Percentiles rank a stretch among this genome's conserved stretches.
Conservation (phyloP, 768 basidiomycete species). For the Serendipita sp. region DNA sequence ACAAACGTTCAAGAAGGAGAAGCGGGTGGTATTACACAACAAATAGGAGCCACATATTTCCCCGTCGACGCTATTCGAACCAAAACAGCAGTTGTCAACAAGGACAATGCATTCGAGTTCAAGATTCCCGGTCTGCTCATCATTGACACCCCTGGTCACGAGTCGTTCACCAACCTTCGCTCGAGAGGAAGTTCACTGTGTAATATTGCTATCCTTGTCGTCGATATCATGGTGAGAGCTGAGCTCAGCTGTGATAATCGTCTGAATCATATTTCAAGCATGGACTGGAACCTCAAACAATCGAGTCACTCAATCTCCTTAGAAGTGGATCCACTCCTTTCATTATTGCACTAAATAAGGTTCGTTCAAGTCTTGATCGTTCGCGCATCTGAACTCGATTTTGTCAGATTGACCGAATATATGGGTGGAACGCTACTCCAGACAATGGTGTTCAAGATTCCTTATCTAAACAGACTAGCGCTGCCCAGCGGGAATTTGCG, state of each 20-base stretch:
- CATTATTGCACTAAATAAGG: slow-evolving; percentile 97
- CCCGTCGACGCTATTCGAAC: slow-evolving; percentile 85
- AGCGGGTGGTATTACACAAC: slow-evolving; percentile 98
- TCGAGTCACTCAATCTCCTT: slow-evolving; percentile 86
- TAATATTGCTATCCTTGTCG: slow-evolving; percentile 97
- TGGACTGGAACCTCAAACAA: slow-evolving; percentile 93
- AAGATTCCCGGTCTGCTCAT: slow-evolving; percentile 92
- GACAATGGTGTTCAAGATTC: slow-evolving; percentile 89
- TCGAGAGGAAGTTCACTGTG: slow-evolving; percentile 91
- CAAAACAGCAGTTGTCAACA: slow-evolving; percentile 90
- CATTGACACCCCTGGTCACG: slow-evolving; percentile 98
- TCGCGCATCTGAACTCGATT: background rate
- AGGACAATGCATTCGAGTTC: slow-evolving; percentile 78
- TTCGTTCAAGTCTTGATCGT: slow-evolving; percentile 16
- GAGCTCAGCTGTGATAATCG: slow-evolving; percentile 6
- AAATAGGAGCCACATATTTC: slow-evolving; percentile 99
- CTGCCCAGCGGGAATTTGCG: slow-evolving; percentile 84
- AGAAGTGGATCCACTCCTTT: slow-evolving; percentile 93
- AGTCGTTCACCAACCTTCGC: slow-evolving; percentile 94
- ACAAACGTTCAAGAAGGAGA: slow-evolving; percentile 99
- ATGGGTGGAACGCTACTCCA: slow-evolving; percentile 83
- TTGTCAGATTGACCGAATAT: slow-evolving; percentile 86
- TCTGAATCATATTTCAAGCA: slow-evolving; percentile 37
- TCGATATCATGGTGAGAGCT: slow-evolving; percentile 78
- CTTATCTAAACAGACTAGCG: slow-evolving; percentile 58